Base-by-base conservation (phyloP, 768 basidiomycete genomes). In the Rhodotorula babjevae region DNA sequence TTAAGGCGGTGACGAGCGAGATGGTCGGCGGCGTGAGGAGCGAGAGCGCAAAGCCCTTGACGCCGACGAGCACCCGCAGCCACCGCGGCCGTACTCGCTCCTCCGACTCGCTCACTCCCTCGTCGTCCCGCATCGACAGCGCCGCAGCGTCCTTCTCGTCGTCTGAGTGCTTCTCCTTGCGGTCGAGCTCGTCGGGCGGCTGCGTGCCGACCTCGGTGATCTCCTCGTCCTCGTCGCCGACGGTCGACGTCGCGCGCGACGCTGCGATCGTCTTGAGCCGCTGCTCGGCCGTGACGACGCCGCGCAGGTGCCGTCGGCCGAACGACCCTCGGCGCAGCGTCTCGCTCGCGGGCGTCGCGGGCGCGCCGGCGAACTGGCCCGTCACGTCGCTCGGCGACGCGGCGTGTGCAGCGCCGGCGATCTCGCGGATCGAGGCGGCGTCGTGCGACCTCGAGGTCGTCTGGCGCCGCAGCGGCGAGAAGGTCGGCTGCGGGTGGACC, bases 1-100 rank as follows among this genome's bases (percentile, higher is more conserved):
- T 83, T 63, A 89, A 84, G 0, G 86, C 81, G 33, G 84, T 27
- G 67, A 87, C 77, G 65, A 90, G 87, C 11, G 86, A 79, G 21
- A 87, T 76, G 0, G 87, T 87, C 2, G 83, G 79, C 0, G 88
- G 87, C 2, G 65, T 66, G 4, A 57, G 33, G 15, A 60, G 57
- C 11, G 57, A 49, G 8, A 59, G 65, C 12, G 25, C 31, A 47
- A 66, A 66, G 18, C 29, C 58, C 49, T 60, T 59, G 58, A 66
- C 11, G 57, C 47, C 42, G 33, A 50, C 3, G 25, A 66, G 40
- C 8, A 57, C 29, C 31, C 55, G 23, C 50, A 8, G 12, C 36
- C 49, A 31, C 15, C 15, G 14, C 25, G 29, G 4, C 1, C 63
- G 16, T 18, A n/a, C 19, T 10, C 16, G 42, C 42, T n/a, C 25